These are phyloP conservation scores for Bullera alba DNA, from an alignment of 768 basidiomycete genomes.

Conservation along the genomic window DNA sequence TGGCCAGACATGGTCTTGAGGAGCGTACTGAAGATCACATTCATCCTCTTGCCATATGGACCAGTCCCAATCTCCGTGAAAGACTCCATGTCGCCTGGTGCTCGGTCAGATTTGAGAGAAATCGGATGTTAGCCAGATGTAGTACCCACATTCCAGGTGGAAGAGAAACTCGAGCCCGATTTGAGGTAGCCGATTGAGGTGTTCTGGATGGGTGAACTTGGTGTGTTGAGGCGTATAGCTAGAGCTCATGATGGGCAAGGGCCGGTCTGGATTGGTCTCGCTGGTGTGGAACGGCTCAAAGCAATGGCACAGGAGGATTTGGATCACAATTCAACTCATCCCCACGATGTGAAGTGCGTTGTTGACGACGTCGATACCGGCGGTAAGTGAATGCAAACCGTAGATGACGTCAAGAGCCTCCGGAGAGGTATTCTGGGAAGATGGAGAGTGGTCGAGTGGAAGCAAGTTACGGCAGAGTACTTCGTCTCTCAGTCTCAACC, in stretches of 20 bases:
- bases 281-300: not conserved
- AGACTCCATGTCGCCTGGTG: slow-evolving; percentile 23
- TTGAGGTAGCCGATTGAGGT: slow-evolving; percentile 14
- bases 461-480: too few relatives aligned
- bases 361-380: not conserved
- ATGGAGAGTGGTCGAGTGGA: too few relatives aligned
- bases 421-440: not conserved
- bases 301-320: not conserved
- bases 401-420: not conserved
- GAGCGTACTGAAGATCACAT: slow-evolving; percentile 19
- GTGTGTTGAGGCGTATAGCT: slow-evolving; percentile 7
- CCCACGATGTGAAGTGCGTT: not conserved
- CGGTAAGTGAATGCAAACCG: not conserved
- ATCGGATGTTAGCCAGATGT: not conserved
- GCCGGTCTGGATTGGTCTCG: too few relatives aligned
- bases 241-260: not conserved
- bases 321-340: not conserved
- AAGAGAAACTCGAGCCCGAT: slow-evolving; percentile 23
- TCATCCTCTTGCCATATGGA: slow-evolving; percentile 23
- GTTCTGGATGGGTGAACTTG: slow-evolving; percentile 16
- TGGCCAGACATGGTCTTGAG: not conserved
- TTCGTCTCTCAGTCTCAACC: too few relatives aligned
- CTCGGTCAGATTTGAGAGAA: not conserved
- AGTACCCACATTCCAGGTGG: slow-evolving; percentile 30
- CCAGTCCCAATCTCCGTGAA: slow-evolving; percentile 24